phyloP scores from a whole-genome alignment of 2,329 filamentous ascomycete species.

The Scedosporium minutisporum region DNA sequence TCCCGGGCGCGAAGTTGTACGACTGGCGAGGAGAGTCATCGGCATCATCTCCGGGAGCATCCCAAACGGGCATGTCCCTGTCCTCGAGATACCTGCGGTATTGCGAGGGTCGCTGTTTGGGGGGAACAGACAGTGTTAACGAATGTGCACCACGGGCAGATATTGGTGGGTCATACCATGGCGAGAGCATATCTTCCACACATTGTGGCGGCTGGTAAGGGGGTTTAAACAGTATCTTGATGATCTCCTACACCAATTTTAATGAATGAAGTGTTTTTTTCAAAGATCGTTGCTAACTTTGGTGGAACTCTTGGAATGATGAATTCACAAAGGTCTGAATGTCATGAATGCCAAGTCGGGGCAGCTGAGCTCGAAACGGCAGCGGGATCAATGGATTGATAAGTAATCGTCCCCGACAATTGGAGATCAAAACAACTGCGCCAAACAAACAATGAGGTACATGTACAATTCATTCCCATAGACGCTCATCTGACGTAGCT shows the following conservation, averaged over 20 bases:
- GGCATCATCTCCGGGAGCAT: constrained; percentile 61
- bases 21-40: constrained; percentile 55
- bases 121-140: constrained; percentile 24
- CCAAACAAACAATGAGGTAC: too few species aligned
- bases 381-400: background rate
- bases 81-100: constrained; percentile 65
- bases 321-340: background rate
- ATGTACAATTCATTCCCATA: background rate
- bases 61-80: constrained; percentile 62
- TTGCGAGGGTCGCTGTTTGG: constrained; percentile 59
- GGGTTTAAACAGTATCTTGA: background rate
- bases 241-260: background rate
- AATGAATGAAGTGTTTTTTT: background rate
- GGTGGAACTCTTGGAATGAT: background rate
- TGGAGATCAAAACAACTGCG: background rate
- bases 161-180: constrained; percentile 17
- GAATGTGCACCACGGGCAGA: background rate
- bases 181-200: constrained; percentile 27
- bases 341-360: background rate
- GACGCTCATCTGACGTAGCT: too few species aligned
- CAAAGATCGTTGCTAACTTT: background rate
- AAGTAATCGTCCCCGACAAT: background rate
- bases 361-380: background rate
- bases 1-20: constrained; percentile 89
- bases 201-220: constrained; percentile 15